These are phyloP conservation scores for Nannochloropsis oceanica DNA, from an alignment of 108 stramenopile genomes.

Conservation along the genomic window DNA sequence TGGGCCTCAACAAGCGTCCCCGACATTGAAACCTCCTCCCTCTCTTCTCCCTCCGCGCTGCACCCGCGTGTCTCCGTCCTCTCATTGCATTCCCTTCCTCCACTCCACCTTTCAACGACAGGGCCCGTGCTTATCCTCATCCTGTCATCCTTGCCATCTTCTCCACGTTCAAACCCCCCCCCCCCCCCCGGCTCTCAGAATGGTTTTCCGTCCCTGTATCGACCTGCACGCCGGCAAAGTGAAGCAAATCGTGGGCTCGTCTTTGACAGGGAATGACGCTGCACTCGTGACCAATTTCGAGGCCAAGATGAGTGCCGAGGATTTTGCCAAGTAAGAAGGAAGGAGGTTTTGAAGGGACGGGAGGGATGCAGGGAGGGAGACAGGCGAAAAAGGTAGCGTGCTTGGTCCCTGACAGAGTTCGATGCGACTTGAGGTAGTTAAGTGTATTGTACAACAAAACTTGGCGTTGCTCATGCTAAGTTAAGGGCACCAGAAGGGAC, in stretches of 20 bases:
- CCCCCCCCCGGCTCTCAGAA: constrained; percentile 10
- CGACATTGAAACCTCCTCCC: background rate
- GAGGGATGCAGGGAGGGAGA: no score
- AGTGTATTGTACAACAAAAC: no score
- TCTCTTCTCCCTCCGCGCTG: background rate
- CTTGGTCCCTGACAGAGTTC: no score
- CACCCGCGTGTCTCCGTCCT: background rate
- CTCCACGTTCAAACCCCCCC: background rate
- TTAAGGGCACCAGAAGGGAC: no score
- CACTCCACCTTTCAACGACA: background rate
- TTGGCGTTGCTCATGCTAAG: no score
- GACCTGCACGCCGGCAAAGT: constrained; percentile 90
- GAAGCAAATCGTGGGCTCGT: constrained; percentile 95
- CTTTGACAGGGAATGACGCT: constrained; percentile 38
- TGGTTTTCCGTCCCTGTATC: constrained; percentile 96
- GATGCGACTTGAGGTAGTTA: no score
- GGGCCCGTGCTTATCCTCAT: background rate
- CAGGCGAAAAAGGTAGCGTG: no score
- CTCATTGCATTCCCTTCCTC: background rate
- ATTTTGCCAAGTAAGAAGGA: constrained; percentile 32
- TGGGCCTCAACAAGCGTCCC: background rate
- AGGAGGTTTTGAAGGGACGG: background rate
- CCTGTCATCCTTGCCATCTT: background rate
- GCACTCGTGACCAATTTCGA: constrained; percentile 65
- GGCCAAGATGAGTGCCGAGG: constrained; percentile 48